These are phyloP conservation scores for Epichloe coenophiala DNA, from an alignment of 2,329 filamentous ascomycete genomes.

Conservation along the genomic window DNA sequence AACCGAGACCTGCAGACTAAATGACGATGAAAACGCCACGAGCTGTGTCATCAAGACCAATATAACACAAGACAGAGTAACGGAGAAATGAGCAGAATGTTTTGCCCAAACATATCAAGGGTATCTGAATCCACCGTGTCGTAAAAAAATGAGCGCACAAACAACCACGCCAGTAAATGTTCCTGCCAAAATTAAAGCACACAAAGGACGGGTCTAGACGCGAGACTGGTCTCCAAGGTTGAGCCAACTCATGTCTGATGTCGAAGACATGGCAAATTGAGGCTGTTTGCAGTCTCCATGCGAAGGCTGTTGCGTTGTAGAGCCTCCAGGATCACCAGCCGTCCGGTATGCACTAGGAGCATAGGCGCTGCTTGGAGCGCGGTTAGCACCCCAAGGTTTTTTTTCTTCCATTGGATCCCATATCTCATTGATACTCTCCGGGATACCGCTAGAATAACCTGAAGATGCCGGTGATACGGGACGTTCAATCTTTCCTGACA, in stretches of 20 bases:
- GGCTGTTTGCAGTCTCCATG: slow-evolving; percentile 32
- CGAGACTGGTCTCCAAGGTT: slow-evolving; percentile 45
- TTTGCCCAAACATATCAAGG: neutral
- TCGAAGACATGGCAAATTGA: slow-evolving; percentile 35
- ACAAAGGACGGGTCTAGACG: neutral
- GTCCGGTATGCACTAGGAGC: slow-evolving; percentile 27
- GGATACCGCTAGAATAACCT: slow-evolving; percentile 51
- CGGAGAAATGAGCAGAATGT: neutral
- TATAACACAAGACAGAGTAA: neutral
- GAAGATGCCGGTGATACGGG: slow-evolving; percentile 35
- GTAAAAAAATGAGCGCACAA: neutral
- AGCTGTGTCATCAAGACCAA: neutral
- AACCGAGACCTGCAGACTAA: neutral
- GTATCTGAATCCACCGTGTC: neutral
- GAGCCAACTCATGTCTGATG: slow-evolving; percentile 67
- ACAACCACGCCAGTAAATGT: neutral
- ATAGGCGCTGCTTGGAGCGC: slow-evolving; percentile 40
- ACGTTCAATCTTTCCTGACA: slow-evolving; percentile 49
- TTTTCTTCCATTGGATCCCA: slow-evolving; percentile 35
- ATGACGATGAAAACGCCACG: neutral
- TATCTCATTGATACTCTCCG: slow-evolving; percentile 45
- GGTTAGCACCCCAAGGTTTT: slow-evolving; percentile 35
- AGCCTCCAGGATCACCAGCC: slow-evolving; percentile 24
- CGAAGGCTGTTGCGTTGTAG: slow-evolving; percentile 17
- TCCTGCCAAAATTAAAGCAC: neutral